A percentile compares a stretch with the other conserved stretches of the same genome.
These are phyloP conservation scores for Amaranthus palmeri DNA, from an alignment of 148 eudicot species.

Conservation along the genomic window DNA sequence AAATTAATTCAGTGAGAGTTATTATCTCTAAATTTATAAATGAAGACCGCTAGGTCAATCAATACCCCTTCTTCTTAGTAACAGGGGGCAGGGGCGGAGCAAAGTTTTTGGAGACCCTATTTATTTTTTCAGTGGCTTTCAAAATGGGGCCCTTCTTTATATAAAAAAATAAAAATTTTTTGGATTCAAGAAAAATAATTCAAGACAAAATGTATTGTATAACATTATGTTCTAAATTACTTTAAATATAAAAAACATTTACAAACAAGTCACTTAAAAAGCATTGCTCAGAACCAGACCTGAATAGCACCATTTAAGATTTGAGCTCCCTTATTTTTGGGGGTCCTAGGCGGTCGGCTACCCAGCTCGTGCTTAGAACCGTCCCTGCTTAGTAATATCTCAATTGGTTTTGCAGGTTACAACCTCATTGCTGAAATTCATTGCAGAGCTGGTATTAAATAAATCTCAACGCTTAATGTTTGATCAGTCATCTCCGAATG, in stretches of 20 bases:
- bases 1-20: no score
- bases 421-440: slow-evolving; percentile 76
- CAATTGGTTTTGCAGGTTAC: slow-evolving; percentile 60
- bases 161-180: no score
- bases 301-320: no score
- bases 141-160: no score
- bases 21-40: no score
- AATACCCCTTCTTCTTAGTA: not conserved
- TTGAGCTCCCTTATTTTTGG: not conserved
- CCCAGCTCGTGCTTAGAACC: not conserved
- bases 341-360: not conserved
- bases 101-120: no score
- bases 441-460: slow-evolving; percentile 82
- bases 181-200: no score
- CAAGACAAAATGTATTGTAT: no score
- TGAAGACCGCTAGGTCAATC: no score
- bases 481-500: slow-evolving; percentile 84
- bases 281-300: not conserved
- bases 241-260: not conserved
- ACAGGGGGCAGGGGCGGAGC: not conserved
- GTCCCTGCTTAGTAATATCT: slow-evolving; percentile 4
- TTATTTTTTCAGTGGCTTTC: no score
- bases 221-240: not conserved
- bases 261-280: not conserved
- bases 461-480: slow-evolving; percentile 73